Conservation (phyloP, 179 eudicot genomes). For the Camellia oleifera region DNA sequence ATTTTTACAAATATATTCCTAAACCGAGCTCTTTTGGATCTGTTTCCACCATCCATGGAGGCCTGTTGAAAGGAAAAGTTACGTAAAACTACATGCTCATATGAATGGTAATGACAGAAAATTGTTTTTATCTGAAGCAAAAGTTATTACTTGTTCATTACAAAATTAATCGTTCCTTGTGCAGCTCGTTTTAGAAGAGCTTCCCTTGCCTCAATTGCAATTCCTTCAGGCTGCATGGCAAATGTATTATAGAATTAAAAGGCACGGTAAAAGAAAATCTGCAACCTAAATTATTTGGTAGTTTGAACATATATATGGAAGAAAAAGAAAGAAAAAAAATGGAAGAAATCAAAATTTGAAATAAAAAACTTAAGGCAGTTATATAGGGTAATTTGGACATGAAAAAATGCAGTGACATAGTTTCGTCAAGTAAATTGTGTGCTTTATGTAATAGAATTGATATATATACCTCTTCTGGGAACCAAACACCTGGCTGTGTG, state of each 20-base stretch:
- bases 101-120: not conserved
- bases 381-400: too few relatives aligned
- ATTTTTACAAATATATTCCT: constrained; percentile 68
- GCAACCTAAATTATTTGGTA: not conserved
- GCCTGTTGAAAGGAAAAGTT: constrained; percentile 28
- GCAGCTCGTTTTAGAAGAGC: constrained; percentile 71
- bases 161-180: constrained; percentile 72
- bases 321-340: too few relatives aligned
- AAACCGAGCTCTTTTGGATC: constrained; percentile 83
- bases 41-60: constrained; percentile 99
- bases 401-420: too few relatives aligned
- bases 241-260: not conserved
- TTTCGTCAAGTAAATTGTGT: too few relatives aligned
- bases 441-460: too few relatives aligned
- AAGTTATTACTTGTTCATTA: constrained; percentile 69
- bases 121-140: not conserved
- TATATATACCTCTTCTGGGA: constrained; percentile 87
- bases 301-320: not conserved
- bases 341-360: too few relatives aligned
- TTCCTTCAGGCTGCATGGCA: constrained; percentile 75
- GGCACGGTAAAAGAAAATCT: not conserved
- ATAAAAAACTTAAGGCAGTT: too few relatives aligned
- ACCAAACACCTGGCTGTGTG: constrained; percentile 97
- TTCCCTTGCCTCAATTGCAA: constrained; percentile 82
- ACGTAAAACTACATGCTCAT: not conserved